Percentiles rank a stretch among this genome's conserved stretches.
These are phyloP conservation scores for Fusarium cicatricum DNA, from an alignment of 2,329 filamentous ascomycete species.

Conservation along the genomic window DNA sequence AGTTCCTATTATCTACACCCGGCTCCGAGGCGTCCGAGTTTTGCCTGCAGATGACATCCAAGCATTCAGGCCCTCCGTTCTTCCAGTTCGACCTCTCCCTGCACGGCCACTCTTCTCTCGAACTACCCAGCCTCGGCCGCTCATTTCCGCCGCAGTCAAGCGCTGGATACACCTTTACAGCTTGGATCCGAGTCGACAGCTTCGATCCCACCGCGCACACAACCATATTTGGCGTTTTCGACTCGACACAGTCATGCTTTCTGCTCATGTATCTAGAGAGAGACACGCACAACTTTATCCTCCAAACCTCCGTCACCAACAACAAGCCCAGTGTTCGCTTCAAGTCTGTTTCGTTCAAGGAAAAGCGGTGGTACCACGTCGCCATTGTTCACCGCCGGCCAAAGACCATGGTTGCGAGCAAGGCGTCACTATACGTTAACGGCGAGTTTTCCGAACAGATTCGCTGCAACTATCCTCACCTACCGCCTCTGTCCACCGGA, in stretches of 20 bases:
- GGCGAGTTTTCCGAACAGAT: slow-evolving; percentile 94
- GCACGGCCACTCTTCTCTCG: slow-evolving; percentile 88
- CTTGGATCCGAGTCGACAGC: slow-evolving; percentile 88
- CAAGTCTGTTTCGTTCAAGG: slow-evolving; percentile 80
- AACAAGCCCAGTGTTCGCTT: slow-evolving; percentile 90
- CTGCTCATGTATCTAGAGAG: slow-evolving; percentile 92
- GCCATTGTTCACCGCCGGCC: slow-evolving; percentile 84
- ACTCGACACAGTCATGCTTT: slow-evolving; percentile 91
- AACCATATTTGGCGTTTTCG: slow-evolving; percentile 94
- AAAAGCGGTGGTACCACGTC: slow-evolving; percentile 91
- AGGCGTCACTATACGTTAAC: slow-evolving; percentile 88
- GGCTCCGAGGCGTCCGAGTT: slow-evolving; percentile 70
- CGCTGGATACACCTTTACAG: slow-evolving; percentile 87
- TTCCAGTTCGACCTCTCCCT: slow-evolving; percentile 94
- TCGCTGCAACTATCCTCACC: slow-evolving; percentile 86
- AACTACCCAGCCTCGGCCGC: slow-evolving; percentile 85
- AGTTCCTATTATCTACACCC: slow-evolving; percentile 69
- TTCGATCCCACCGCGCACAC: slow-evolving; percentile 90
- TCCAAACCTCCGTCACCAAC: slow-evolving; percentile 93
- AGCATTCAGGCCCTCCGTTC: slow-evolving; percentile 80
- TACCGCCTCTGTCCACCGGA: slow-evolving; percentile 70
- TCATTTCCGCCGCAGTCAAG: slow-evolving; percentile 82
- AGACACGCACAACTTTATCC: slow-evolving; percentile 91
- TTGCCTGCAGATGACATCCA: slow-evolving; percentile 74
- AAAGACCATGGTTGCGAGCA: slow-evolving; percentile 77